These are phyloP conservation scores for Tilletia indica DNA, from an alignment of 1,284 basidiomycete species.

Conservation along the genomic window DNA sequence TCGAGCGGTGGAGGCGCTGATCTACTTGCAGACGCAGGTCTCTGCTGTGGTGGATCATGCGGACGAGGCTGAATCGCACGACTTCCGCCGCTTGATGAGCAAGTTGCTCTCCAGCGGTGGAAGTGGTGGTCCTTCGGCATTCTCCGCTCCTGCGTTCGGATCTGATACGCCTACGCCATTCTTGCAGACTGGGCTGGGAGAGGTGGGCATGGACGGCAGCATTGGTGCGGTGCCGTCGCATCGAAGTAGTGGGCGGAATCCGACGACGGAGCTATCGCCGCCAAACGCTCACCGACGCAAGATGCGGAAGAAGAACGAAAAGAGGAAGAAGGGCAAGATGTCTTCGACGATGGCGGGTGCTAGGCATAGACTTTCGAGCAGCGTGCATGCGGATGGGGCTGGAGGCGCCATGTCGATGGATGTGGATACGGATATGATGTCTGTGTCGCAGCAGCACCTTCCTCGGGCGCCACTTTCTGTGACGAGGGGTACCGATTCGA, in stretches of 20 bases:
- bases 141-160: too few relatives aligned
- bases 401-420: not conserved
- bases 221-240: not conserved
- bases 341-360: too few relatives aligned
- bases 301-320: slow-evolving; percentile 7
- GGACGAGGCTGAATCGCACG: slow-evolving; percentile 44
- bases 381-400: not conserved
- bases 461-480: not conserved
- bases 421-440: slow-evolving; percentile 8
- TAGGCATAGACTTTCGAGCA: not conserved
- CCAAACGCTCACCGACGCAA: not conserved
- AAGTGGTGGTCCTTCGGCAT: too few relatives aligned
- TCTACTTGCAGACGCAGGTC: slow-evolving; percentile 55
- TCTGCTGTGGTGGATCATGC: slow-evolving; percentile 52
- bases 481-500: not conserved
- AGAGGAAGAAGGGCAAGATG: not conserved
- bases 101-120: slow-evolving; percentile 36
- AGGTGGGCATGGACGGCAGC: not conserved
- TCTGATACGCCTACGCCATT: not conserved
- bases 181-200: not conserved
- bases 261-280: not conserved
- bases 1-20: slow-evolving; percentile 49
- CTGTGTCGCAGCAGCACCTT: slow-evolving; percentile 3
- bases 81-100: slow-evolving; percentile 55
- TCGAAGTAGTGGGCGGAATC: not conserved